A percentile compares a stretch with the other conserved stretches of the same genome.
These are phyloP conservation scores for Tulasnella sp. DNA, from an alignment of 768 basidiomycete species.

Conservation along the genomic window DNA sequence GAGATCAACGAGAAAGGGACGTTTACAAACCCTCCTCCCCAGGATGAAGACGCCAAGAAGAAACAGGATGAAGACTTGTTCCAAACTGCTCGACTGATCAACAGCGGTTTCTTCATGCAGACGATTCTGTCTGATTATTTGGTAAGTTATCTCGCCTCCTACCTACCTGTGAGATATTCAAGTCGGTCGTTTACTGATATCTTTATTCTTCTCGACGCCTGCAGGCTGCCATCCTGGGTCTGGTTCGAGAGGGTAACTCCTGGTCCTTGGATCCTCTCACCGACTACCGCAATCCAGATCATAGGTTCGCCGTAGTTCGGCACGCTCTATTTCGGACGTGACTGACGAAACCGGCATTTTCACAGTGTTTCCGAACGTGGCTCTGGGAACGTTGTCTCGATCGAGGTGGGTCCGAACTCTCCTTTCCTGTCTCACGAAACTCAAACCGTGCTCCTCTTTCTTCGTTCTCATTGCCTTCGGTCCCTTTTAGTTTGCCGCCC, in stretches of 20 bases:
- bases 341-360: neutral
- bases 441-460: neutral
- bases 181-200: no score
- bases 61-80: constrained; percentile 25
- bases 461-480: no score
- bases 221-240: constrained; percentile 19
- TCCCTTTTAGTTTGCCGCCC: constrained; percentile 16
- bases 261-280: constrained; percentile 22
- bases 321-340: neutral
- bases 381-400: constrained; percentile 18
- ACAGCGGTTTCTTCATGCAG: constrained; percentile 46
- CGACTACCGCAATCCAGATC: neutral
- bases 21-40: constrained; percentile 51
- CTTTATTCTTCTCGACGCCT: neutral
- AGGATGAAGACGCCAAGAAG: neutral
- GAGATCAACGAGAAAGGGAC: constrained; percentile 76
- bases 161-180: no score
- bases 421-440: no score
- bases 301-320: no score
- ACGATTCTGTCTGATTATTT: constrained; percentile 32
- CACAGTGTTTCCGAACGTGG: neutral
- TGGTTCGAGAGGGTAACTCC: constrained; percentile 17
- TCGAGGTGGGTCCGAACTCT: constrained; percentile 11
- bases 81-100: constrained; percentile 57
- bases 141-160: neutral